Percentiles rank a stretch among this genome's conserved stretches.
These are phyloP conservation scores for Pyronema omphalodes DNA, from an alignment of 495 filamentous ascomycete genomes.

Conservation along the genomic window DNA sequence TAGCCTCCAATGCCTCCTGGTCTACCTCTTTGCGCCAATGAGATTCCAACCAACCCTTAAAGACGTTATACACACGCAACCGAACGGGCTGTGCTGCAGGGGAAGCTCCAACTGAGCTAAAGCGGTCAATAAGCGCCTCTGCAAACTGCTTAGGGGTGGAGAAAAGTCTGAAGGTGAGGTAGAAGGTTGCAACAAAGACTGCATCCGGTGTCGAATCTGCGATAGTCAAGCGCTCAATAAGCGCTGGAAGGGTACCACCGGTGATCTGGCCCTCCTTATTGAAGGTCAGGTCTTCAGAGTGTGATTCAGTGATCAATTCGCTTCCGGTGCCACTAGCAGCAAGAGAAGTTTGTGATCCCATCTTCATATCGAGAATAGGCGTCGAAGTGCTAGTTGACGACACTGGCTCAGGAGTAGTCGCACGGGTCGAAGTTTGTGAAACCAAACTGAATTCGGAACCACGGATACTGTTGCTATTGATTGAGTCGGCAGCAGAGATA, in stretches of 20 bases:
- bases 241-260: constrained; percentile 73
- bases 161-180: constrained; percentile 91
- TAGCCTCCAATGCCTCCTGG: constrained; percentile 49
- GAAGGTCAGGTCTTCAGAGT: constrained; percentile 70
- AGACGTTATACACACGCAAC: constrained; percentile 82
- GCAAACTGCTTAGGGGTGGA: constrained; percentile 66
- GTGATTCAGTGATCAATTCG: constrained; percentile 44
- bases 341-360: constrained; percentile 13
- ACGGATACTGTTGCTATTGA: constrained; percentile 51
- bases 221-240: constrained; percentile 84
- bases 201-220: constrained; percentile 87
- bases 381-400: constrained; percentile 20
- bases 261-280: constrained; percentile 93
- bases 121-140: constrained; percentile 65
- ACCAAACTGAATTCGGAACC: constrained; percentile 67
- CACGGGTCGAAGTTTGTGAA: constrained; percentile 69
- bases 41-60: constrained; percentile 93
- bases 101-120: constrained; percentile 73
- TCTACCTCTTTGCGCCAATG: constrained; percentile 82
- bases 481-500: constrained; percentile 48
- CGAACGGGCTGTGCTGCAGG: constrained; percentile 55
- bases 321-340: constrained; percentile 26
- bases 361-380: constrained; percentile 16
- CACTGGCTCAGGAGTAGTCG: constrained; percentile 61
- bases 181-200: constrained; percentile 86